These are phyloP conservation scores for Novymonas esmeraldas DNA, from an alignment of 208 protist species.

Conservation along the genomic window DNA sequence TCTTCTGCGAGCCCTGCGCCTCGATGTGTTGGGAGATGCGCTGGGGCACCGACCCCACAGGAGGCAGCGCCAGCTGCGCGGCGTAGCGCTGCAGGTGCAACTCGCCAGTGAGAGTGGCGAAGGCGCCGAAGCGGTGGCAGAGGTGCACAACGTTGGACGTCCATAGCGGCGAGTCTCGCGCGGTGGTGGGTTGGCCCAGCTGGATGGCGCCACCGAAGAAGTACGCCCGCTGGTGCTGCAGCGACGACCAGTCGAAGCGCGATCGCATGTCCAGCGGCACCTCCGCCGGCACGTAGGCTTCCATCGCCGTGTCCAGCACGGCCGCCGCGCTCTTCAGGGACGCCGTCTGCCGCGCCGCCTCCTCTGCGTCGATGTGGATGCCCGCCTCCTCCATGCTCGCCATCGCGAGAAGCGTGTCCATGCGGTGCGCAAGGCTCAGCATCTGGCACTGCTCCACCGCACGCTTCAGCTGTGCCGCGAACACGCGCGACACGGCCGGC, in stretches of 20 bases:
- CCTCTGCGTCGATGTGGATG: conserved; percentile 72
- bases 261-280: conserved; percentile 67
- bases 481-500: conserved; percentile 48
- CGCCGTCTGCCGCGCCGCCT: conserved; percentile 57
- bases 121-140: conserved; percentile 65
- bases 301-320: conserved; percentile 62
- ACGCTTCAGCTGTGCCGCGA: conserved; percentile 53
- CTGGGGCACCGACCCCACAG: conserved; percentile 27
- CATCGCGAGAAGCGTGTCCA: conserved; percentile 85
- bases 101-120: conserved; percentile 51
- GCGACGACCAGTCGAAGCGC: conserved; percentile 82
- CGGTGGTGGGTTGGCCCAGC: conserved; percentile 38
- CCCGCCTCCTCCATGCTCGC: conserved; percentile 68
- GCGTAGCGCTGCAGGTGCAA: conserved; percentile 83
- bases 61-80: conserved; percentile 39
- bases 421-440: conserved; percentile 70
- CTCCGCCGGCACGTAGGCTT: conserved; percentile 63
- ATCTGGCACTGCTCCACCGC: conserved; percentile 60
- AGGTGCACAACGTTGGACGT: conserved; percentile 82
- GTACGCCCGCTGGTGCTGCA: conserved; percentile 67
- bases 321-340: conserved; percentile 52
- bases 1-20: conserved; percentile 26
- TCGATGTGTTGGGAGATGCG: conserved; percentile 46
- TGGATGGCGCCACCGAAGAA: conserved; percentile 80
- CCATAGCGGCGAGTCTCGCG: conserved; percentile 50